Conservation (phyloP, 1,284 basidiomycete species). For the Ustilago sp. region DNA sequence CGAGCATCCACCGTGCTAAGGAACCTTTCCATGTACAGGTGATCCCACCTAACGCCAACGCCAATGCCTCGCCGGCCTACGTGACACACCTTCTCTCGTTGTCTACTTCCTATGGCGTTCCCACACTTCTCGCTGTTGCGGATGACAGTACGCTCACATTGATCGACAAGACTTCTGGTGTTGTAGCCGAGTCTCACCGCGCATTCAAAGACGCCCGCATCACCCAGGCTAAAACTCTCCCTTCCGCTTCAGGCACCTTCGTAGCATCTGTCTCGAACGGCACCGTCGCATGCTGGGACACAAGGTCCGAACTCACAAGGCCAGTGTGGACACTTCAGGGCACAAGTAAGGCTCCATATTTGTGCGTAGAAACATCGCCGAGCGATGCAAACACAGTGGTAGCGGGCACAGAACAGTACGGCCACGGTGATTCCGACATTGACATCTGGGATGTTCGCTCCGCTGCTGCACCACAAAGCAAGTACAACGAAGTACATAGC, state of each 20-base stretch:
- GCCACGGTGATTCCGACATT: constrained; percentile 57
- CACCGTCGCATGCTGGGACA: constrained; percentile 50
- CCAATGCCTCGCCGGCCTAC: constrained; percentile 46
- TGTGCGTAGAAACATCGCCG: constrained; percentile 47
- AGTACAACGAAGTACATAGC: constrained; percentile 66
- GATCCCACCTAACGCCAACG: constrained; percentile 37
- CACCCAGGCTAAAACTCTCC: constrained; percentile 37
- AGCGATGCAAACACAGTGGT: constrained; percentile 46
- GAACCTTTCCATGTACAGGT: constrained; percentile 48
- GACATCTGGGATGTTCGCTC: constrained; percentile 64
- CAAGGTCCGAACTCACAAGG: constrained; percentile 23
- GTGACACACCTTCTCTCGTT: constrained; percentile 56
- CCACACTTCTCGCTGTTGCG: constrained; percentile 44
- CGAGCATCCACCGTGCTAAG: constrained; percentile 30
- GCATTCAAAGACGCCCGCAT: constrained; percentile 40
- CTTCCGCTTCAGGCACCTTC: constrained; percentile 24
- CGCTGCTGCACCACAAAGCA: constrained; percentile 38
- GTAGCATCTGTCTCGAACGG: constrained; percentile 42
- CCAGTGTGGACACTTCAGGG: constrained; percentile 40
- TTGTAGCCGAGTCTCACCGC: constrained; percentile 35
- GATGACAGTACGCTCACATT: constrained; percentile 51
- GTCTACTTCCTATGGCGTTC: constrained; percentile 33
- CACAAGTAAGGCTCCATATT: constrained; percentile 52
- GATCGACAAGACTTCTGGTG: constrained; percentile 50
- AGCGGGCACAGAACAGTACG: constrained; percentile 63